Base-by-base conservation (phyloP, 768 basidiomycete genomes). In the Rhizopogon vinicolor region DNA sequence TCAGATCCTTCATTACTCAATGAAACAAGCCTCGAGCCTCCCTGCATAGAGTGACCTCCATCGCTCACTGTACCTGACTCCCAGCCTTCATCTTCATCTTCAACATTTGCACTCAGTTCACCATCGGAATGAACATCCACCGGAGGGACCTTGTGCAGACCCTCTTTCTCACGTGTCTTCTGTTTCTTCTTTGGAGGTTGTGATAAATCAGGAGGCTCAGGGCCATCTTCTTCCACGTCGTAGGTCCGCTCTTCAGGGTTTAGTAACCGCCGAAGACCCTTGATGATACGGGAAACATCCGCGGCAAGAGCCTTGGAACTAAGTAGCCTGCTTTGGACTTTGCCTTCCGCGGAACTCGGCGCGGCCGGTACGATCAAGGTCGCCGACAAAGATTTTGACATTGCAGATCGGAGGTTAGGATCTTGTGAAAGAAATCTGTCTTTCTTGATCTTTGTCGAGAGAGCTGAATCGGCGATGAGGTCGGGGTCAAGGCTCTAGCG, bases 281-380 rank as follows among this genome's bases (percentile, higher is more conserved):
- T 75, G 1, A 93, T 64, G 13, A 81, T 78, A 22, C 68, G 65
- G 7, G 72, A 71, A 2, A 91, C 74, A 59, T 81, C 82, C 2
- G 75, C 72, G 1, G 90, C 84, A 10, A 93, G 72, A n/a, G 76
- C 68, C 65, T 89, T 93, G 4, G 87, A 87, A 63, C 91, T 93
- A 41, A 89, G 74, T 8, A 96, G 71, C 39, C 88, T 82, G 57
- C 78, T 84, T 61, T 88, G 85, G 1, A 87, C 79, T 70, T 88
- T 90, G 2, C 77, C 79, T 28, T 71, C 62, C 13, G 73, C 65
- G 19, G 81, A 77, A 22, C 79, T 78, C 16, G 77, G 62, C 3
- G 63, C 60, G 25, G 68, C 74, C 10, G 72, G 66, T 14, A 68
- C 52, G 41, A 77, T 56, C 8, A 73, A 50, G 53, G 68, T 69